phyloP scores from a whole-genome alignment of 2,329 filamentous ascomycete species.

The Fusarium succisae region DNA sequence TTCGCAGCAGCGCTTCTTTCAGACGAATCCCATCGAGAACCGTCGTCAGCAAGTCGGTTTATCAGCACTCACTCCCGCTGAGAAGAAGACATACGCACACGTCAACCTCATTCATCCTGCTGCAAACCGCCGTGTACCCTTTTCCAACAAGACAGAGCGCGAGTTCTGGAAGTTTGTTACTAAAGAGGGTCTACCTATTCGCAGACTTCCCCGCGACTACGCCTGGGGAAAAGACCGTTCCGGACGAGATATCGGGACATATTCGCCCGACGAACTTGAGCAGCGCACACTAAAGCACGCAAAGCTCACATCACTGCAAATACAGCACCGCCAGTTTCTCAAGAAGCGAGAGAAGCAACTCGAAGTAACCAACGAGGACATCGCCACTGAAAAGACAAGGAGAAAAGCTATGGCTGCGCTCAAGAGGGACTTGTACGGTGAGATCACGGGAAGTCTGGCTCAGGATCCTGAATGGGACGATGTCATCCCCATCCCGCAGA shows the following conservation, averaged over 20 bases:
- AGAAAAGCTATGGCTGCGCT: conserved; percentile 62
- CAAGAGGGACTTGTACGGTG: conserved; percentile 62
- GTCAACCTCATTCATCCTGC: conserved; percentile 56
- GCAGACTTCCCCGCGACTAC: conserved; percentile 52
- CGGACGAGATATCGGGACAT: conserved; percentile 60
- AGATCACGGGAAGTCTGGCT: conserved; percentile 56
- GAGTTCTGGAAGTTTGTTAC: conserved; percentile 67
- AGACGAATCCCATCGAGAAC: conserved; percentile 60
- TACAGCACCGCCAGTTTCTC: conserved; percentile 57
- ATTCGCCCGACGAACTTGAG: conserved; percentile 57
- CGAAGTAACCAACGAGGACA: conserved; percentile 48
- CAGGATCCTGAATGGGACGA: conserved; percentile 84
- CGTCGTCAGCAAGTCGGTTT: conserved; percentile 56
- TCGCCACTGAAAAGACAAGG: conserved; percentile 57
- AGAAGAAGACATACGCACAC: conserved; percentile 61
- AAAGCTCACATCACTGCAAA: conserved; percentile 54
- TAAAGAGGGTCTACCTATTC: conserved; percentile 61
- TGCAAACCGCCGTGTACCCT: conserved; percentile 47
- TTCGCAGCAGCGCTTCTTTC: conserved; percentile 57
- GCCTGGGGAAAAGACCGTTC: conserved; percentile 62
- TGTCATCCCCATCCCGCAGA: conserved; percentile 81
- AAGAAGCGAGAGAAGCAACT: conserved; percentile 45
- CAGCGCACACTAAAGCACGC: conserved; percentile 54
- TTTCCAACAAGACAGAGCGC: conserved; percentile 60
- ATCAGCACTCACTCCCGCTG: conserved; percentile 56